These are phyloP conservation scores for Neurospora africana DNA, from an alignment of 495 filamentous ascomycete genomes.

Conservation along the genomic window DNA sequence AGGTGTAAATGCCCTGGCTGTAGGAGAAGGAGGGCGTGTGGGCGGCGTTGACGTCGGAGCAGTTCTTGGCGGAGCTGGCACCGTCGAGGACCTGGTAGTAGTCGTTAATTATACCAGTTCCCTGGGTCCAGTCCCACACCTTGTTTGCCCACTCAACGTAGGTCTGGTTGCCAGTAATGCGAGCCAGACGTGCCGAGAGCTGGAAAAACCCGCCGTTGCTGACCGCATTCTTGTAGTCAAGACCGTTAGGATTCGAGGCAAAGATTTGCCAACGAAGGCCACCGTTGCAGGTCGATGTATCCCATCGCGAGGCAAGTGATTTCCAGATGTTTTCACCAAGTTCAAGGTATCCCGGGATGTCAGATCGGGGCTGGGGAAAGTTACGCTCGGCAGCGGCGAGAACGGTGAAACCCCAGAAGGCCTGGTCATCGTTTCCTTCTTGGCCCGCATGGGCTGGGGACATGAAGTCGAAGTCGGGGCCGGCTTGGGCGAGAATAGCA, in stretches of 20 bases:
- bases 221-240: slow-evolving; percentile 60
- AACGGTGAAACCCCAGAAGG: slow-evolving; percentile 69
- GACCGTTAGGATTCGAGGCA: slow-evolving; percentile 59
- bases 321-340: slow-evolving; percentile 40
- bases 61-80: slow-evolving; percentile 33
- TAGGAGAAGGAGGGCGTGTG: slow-evolving; percentile 44
- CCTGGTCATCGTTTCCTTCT: slow-evolving; percentile 65
- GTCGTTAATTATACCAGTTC: slow-evolving; percentile 39
- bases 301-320: slow-evolving; percentile 51
- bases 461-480: slow-evolving; percentile 53
- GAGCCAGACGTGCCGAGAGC: slow-evolving; percentile 54
- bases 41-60: slow-evolving; percentile 31
- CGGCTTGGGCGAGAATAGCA: slow-evolving; percentile 54
- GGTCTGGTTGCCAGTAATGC: slow-evolving; percentile 52
- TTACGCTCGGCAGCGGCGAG: slow-evolving; percentile 65
- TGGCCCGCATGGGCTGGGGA: slow-evolving; percentile 28
- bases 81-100: slow-evolving; percentile 48
- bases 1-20: slow-evolving; percentile 53
- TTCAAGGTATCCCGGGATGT: slow-evolving; percentile 50
- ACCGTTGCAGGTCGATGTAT: slow-evolving; percentile 53
- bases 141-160: slow-evolving; percentile 60
- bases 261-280: slow-evolving; percentile 83
- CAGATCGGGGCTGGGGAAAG: slow-evolving; percentile 51
- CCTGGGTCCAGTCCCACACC: slow-evolving; percentile 56
- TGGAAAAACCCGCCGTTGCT: slow-evolving; percentile 63